Evolutionary conservation across 106 monocot species (phyloP).

Genomic region (Xerophyta viscosa): DNA sequence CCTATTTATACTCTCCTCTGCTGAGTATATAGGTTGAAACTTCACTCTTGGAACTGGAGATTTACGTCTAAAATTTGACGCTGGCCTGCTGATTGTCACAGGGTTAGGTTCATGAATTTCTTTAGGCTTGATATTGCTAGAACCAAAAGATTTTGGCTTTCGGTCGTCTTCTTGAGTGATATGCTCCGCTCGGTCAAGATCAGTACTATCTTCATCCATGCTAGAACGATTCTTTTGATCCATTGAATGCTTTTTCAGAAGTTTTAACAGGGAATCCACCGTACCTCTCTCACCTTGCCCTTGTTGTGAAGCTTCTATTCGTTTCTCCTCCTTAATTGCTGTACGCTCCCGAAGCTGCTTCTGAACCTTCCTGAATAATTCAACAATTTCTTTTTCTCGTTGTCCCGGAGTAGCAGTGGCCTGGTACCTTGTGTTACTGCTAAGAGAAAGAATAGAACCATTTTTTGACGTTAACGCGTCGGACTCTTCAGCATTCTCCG

Average conservation of each 20-base stretch:
- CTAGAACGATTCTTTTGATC: slow-evolving; percentile 36
- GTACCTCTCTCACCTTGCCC: slow-evolving; percentile 59
- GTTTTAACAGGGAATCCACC: slow-evolving; percentile 76
- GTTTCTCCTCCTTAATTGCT: slow-evolving; percentile 63
- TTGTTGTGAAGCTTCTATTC: slow-evolving; percentile 49
- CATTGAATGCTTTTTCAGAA: slow-evolving; percentile 69
- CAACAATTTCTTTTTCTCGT: slow-evolving; percentile 82
- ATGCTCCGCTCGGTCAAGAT: slow-evolving; percentile 29
- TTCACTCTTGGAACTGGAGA: slow-evolving; percentile 77
- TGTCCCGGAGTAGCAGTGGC: slow-evolving; percentile 61
- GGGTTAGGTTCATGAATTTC: slow-evolving; percentile 17
- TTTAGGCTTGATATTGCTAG: slow-evolving; percentile 22
- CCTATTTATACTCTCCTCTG: slow-evolving; percentile 17
- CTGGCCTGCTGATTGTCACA: slow-evolving; percentile 31
- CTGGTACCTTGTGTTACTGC: slow-evolving; percentile 44
- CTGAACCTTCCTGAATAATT: slow-evolving; percentile 80
- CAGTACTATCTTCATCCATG: slow-evolving; percentile 11
- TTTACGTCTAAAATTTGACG: slow-evolving; percentile 59
- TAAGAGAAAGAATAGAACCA: slow-evolving; percentile 51
- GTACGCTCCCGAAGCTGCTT: slow-evolving; percentile 61
- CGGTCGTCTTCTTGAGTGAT: slow-evolving; percentile 35
- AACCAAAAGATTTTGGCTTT: slow-evolving; percentile 29
- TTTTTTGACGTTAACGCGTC: slow-evolving; percentile 55
- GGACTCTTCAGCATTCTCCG: slow-evolving; percentile 35
- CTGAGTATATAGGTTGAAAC: slow-evolving; percentile 65